phyloP scores from a whole-genome alignment of 257 asterid genomes.

The Mentha longifolia region DNA sequence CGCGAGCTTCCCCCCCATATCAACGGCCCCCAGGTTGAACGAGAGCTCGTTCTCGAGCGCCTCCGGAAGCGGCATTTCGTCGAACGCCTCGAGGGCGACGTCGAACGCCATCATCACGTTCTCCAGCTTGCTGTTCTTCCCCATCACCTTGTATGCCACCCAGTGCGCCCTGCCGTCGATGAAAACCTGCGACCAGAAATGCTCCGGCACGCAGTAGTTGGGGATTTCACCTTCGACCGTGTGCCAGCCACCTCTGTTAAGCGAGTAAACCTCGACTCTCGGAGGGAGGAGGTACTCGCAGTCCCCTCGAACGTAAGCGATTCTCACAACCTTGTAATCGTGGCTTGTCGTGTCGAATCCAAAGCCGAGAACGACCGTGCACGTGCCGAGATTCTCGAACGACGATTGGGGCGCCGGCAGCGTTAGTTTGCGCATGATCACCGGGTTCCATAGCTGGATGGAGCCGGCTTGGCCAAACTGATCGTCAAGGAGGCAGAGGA shows the following conservation, averaged over 20 bases:
- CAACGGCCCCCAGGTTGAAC: slow-evolving; percentile 16
- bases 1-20: slow-evolving; percentile 26
- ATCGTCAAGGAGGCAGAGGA: slow-evolving; percentile 44
- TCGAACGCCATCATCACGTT: slow-evolving; percentile 34
- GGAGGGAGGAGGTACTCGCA: slow-evolving; percentile 35
- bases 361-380: slow-evolving; percentile 37
- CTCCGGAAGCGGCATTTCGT: slow-evolving; percentile 39
- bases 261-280: slow-evolving; percentile 37
- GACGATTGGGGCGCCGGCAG: slow-evolving; percentile 30
- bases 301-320: slow-evolving; percentile 25
- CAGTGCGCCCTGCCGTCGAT: slow-evolving; percentile 43
- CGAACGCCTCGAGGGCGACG: slow-evolving; percentile 39
- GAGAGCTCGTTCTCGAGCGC: slow-evolving; percentile 23
- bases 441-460: slow-evolving; percentile 46
- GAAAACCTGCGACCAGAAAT: slow-evolving; percentile 37
- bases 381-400: neutral
- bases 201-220: slow-evolving; percentile 26
- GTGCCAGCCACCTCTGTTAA: slow-evolving; percentile 38
- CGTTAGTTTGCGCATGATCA: slow-evolving; percentile 30
- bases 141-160: slow-evolving; percentile 35
- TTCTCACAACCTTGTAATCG: slow-evolving; percentile 46
- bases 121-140: slow-evolving; percentile 1
- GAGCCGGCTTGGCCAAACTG: slow-evolving; percentile 26
- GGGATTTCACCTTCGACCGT: slow-evolving; percentile 27
- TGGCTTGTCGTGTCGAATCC: slow-evolving; percentile 34